Conservation (phyloP, 306 rosid species). For the Fagus crenata region DNA sequence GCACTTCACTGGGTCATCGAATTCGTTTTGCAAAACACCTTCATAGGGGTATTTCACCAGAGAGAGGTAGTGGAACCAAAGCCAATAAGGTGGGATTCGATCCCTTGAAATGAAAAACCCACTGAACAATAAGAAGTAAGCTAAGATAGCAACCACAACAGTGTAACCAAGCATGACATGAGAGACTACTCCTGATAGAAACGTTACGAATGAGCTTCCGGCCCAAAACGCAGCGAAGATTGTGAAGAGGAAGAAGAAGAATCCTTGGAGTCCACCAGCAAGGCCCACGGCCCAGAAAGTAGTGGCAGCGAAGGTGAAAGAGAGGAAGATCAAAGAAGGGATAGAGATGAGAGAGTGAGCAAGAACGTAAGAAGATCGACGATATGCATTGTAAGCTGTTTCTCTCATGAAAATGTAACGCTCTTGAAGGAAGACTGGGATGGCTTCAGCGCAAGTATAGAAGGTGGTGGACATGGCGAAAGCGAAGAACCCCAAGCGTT, state of each 20-base stretch:
- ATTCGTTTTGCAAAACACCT: conserved; percentile 78
- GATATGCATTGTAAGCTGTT: conserved; percentile 88
- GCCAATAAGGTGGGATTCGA: conserved; percentile 75
- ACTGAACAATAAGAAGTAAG: conserved; percentile 79
- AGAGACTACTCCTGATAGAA: conserved; percentile 71
- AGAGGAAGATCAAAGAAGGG: conserved; percentile 64
- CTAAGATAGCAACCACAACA: conserved; percentile 75
- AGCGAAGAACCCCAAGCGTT: conserved; percentile 82
- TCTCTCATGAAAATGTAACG: conserved; percentile 98
- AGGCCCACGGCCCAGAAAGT: conserved; percentile 85
- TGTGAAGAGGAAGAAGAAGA: conserved; percentile 54
- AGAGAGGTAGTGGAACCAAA: conserved; percentile 85
- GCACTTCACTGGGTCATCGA: conserved; percentile 46
- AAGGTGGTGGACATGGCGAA: conserved; percentile 93
- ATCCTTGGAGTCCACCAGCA: conserved; percentile 57
- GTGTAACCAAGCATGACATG: conserved; percentile 92
- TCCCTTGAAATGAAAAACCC: conserved; percentile 81
- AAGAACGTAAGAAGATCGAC: conserved; percentile 82
- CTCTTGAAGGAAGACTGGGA: conserved; percentile 84
- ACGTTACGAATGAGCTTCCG: conserved; percentile 85
- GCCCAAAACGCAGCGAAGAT: conserved; percentile 73
- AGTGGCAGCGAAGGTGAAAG: conserved; percentile 61
- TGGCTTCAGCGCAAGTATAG: conserved; percentile 91
- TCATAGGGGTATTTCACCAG: conserved; percentile 92
- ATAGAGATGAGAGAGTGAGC: conserved; percentile 68